Conservation (phyloP, 306 rosid genomes). For the Prunus persica region Prunus_persica_NCBIv2 NC_034016.1:17953501-17954000, state of each 20-base stretch:
- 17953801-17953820: neutral
- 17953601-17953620: neutral
- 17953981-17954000: constrained; percentile 64
- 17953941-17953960: constrained; percentile 43
- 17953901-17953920: constrained; percentile 51
- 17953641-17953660: neutral
- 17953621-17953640: neutral
- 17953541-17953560: neutral
- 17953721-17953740: neutral
- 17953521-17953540: neutral
- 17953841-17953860: constrained; percentile 21
- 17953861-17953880: constrained; percentile 55
- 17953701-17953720: constrained; percentile 4
- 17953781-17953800: neutral
- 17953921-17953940: constrained; percentile 50
- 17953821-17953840: neutral
- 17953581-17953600: constrained; percentile 9
- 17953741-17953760: neutral
- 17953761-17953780: neutral
- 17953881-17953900: constrained; percentile 55
- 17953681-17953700: neutral
- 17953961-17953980: constrained; percentile 63
- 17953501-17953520: neutral
- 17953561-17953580: neutral
- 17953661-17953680: neutral